Evolutionary conservation across 257 asterid species (phyloP), one percentile per base, ranked within the genome.

Genomic region (Ballota nigra): DNA sequence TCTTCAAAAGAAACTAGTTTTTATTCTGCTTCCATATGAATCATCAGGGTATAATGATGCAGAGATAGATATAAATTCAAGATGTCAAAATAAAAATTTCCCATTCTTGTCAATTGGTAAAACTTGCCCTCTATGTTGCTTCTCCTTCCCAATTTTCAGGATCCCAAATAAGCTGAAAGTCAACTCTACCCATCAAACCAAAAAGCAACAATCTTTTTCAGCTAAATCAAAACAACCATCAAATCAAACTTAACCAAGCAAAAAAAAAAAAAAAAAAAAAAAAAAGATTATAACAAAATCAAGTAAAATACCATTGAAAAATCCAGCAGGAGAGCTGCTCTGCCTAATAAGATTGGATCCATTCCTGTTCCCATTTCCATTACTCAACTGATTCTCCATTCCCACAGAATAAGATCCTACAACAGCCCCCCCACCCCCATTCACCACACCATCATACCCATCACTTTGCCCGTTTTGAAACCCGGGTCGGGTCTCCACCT

Each of bases 251-350:
- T 19, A 18, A 55, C 5, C 4, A 59, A 60, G 40, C 45, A 58
- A 29, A 7, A 5, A 51, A 5, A 33, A 33, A 29, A 29, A 29
- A 5, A 20, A 10, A 20, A 20, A 61, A 75, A 47, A 33, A 16
- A 2, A 3, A 6, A 31, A 63, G n/a, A 28, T 28, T 1, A 28
- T 4, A 6, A 67, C 4, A 36, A 60, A 36, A 26, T 6, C 1
- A 60, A 20, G 10, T 6, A 38, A 66, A 63, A 18, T 90, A 93
- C 98, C 97, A 74, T 85, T 76, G 78, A 94, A 86, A 72, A 91
- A 84, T 9, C 94, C 97, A 79, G 96, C 92, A 29, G 98, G 98
- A 15, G 98, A 94, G 81, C 98, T 94, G 76, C 88, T 94, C 26
- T 93, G 98, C 73, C 96, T 85, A 49, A 84, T 47, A 52, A 93